Percentiles rank a stretch among this genome's conserved stretches.
Evolutionary conservation across 192 early-diverging fungal genomes (phyloP).

Genomic region (Glomus cerebriforme): DNA sequence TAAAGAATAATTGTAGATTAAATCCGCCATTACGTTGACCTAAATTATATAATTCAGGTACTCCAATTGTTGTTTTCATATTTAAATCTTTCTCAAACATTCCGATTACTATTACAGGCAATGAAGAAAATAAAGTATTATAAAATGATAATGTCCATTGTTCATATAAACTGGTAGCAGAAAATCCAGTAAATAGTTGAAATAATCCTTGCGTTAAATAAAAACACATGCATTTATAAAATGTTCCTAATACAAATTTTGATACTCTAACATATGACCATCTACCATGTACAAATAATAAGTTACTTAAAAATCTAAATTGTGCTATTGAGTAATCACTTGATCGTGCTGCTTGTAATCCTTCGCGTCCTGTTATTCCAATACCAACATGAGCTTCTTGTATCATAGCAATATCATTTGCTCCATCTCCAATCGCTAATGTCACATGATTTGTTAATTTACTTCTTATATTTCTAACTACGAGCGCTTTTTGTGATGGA

Average conservation of each 20-base stretch:
- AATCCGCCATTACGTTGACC: constrained; percentile 60
- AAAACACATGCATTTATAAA: constrained; percentile 86
- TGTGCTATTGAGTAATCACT: constrained; percentile 91
- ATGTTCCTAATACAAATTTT: constrained; percentile 80
- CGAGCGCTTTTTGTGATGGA: constrained; percentile 87
- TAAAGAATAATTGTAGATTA: constrained; percentile 52
- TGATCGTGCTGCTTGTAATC: constrained; percentile 81
- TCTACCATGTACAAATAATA: constrained; percentile 86
- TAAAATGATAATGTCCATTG: constrained; percentile 79
- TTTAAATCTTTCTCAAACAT: constrained; percentile 85
- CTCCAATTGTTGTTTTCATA: constrained; percentile 58
- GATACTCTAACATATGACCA: constrained; percentile 86
- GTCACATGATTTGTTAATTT: constrained; percentile 57
- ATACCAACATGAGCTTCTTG: constrained; percentile 92
- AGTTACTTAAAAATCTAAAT: constrained; percentile 79
- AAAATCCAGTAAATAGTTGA: constrained; percentile 76
- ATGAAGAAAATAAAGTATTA: constrained; percentile 80
- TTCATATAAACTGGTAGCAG: constrained; percentile 75
- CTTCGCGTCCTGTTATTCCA: constrained; percentile 88
- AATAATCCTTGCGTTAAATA: constrained; percentile 75
- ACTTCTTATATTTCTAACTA: constrained; percentile 70
- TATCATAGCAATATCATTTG: constrained; percentile 96
- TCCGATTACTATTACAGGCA: constrained; percentile 78
- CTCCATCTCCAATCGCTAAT: constrained; percentile 89
- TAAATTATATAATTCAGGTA: constrained; percentile 73